Evolutionary conservation across 2,329 filamentous ascomycete species (phyloP).

Genomic region (Camillea tinctor): DNA sequence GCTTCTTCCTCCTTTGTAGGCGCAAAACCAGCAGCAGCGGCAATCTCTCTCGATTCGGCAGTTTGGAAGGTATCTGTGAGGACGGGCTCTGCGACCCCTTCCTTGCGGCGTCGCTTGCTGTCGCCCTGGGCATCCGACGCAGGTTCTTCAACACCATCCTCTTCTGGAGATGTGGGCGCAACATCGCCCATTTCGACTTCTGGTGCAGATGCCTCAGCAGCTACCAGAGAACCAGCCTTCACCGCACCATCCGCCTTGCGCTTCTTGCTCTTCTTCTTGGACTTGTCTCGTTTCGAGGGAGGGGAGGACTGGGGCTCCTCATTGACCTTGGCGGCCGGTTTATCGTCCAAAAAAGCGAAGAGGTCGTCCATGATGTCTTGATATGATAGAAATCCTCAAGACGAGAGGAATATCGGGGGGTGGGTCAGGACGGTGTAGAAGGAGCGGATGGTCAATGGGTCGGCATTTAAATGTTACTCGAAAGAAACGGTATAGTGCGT

Average conservation of each 20-base stretch:
- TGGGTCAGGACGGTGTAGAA: not conserved
- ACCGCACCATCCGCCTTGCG: constrained; percentile 79
- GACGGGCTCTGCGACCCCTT: constrained; percentile 71
- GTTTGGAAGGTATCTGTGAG: constrained; percentile 94
- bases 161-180: constrained; percentile 37
- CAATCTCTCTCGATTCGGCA: constrained; percentile 87
- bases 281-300: constrained; percentile 36
- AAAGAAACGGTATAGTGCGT: not conserved
- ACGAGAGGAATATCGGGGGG: not conserved
- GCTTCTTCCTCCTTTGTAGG: constrained; percentile 57
- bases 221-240: constrained; percentile 47
- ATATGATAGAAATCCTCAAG: not conserved
- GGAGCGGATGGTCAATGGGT: not conserved
- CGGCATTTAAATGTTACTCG: not conserved
- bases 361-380: constrained; percentile 66
- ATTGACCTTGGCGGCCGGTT: constrained; percentile 48
- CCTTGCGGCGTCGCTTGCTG: constrained; percentile 63
- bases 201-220: constrained; percentile 34
- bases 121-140: constrained; percentile 48
- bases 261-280: constrained; percentile 69
- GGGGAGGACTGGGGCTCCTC: constrained; percentile 29
- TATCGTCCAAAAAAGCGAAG: constrained; percentile 78
- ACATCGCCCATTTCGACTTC: constrained; percentile 32
- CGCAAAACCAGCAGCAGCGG: constrained; percentile 69
- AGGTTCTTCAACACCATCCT: constrained; percentile 34